Conservation (phyloP, 2,329 filamentous ascomycete species). For the Alternaria incomplexa region DNA sequence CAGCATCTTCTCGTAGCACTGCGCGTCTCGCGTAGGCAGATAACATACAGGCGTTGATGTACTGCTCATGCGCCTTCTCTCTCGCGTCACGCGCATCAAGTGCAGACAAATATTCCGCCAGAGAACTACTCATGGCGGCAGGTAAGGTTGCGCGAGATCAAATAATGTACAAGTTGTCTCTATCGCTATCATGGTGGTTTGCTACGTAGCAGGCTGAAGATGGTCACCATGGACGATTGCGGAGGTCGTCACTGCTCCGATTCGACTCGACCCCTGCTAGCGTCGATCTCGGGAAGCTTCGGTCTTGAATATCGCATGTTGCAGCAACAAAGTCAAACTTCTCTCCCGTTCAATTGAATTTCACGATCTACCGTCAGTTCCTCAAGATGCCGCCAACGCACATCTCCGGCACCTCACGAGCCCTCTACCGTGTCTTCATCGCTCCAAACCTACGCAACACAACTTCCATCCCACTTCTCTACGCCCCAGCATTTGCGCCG, state of each 20-base stretch:
- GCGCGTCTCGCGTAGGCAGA: neutral
- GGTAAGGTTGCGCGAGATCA: conserved; percentile 8
- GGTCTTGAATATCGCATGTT: neutral
- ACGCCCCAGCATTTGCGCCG: conserved; percentile 24
- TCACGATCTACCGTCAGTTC: no score
- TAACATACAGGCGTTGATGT: conserved; percentile 78
- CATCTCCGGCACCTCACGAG: conserved; percentile 45
- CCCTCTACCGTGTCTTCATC: conserved; percentile 55
- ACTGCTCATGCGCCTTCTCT: conserved; percentile 68
- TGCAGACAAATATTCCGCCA: conserved; percentile 78
- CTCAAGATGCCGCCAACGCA: conserved; percentile 37
- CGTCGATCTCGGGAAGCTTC: conserved; percentile 4
- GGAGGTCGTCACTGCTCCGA: conserved; percentile 26
- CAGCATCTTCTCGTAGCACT: neutral
- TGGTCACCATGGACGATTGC: conserved; percentile 10
- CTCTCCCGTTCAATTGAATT: neutral
- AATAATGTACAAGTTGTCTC: neutral
- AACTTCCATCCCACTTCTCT: conserved; percentile 24
- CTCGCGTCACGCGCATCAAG: conserved; percentile 74
- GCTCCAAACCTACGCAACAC: conserved; percentile 38
- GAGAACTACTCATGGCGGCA: conserved; percentile 71
- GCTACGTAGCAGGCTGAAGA: conserved; percentile 22
- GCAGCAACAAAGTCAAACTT: neutral
- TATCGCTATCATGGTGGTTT: conserved; percentile 30
- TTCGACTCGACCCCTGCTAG: conserved; percentile 21